These are phyloP conservation scores for Tricholoma flavovirens DNA, from an alignment of 768 basidiomycete genomes.

Conservation along the genomic window DNA sequence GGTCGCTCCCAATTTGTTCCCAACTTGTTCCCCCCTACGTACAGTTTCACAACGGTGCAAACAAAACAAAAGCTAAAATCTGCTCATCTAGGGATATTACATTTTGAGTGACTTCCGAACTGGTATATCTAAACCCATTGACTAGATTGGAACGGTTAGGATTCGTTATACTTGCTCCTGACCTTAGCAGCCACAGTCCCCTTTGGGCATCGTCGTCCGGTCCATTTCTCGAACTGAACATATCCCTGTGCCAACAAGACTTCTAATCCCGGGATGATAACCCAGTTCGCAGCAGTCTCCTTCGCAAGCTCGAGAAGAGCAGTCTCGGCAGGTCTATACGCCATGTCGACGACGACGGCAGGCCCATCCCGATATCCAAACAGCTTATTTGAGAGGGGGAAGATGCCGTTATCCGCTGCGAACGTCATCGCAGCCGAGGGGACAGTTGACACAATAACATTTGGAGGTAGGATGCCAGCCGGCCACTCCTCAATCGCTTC, in stretches of 20 bases:
- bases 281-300: conserved; percentile 50
- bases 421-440: conserved; percentile 61
- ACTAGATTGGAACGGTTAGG: background rate
- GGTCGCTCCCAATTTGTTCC: too few relatives aligned
- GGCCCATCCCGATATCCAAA: conserved; percentile 46
- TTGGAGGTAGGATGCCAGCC: conserved; percentile 39
- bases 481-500: conserved; percentile 54
- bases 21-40: too few relatives aligned
- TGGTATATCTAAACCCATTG: background rate
- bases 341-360: conserved; percentile 87
- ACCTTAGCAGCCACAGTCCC: conserved; percentile 41
- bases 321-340: conserved; percentile 85
- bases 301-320: conserved; percentile 70
- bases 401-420: conserved; percentile 21
- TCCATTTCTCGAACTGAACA: conserved; percentile 81
- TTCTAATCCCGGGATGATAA: conserved; percentile 70
- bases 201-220: conserved; percentile 56
- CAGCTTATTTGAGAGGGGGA: conserved; percentile 52
- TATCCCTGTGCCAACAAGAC: conserved; percentile 88
- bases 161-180: conserved; percentile 35
- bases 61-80: too few relatives aligned
- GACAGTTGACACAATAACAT: conserved; percentile 84
- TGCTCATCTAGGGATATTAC: background rate
- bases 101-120: too few relatives aligned
- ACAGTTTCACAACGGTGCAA: too few relatives aligned